Conservation (phyloP, 1,284 basidiomycete genomes). For the Ustilago curta region DNA sequence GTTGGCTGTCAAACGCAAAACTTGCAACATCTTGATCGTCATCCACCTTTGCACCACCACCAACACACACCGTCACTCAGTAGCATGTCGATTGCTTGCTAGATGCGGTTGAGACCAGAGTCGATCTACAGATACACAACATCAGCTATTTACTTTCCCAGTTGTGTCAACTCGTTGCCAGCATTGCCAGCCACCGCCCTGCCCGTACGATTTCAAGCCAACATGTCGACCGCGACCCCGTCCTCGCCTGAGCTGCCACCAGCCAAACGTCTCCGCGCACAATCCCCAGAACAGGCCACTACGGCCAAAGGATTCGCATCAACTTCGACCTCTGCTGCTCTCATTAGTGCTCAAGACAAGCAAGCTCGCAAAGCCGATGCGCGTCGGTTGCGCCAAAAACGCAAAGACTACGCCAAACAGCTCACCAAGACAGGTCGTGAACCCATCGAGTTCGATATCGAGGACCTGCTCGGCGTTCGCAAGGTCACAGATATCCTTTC, state of each 20-base stretch:
- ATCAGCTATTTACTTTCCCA: not conserved
- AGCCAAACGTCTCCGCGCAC: slow-evolving; percentile 39
- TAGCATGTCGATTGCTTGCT: slow-evolving; percentile 9
- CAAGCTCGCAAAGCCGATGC: slow-evolving; percentile 47
- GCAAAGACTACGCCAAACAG: slow-evolving; percentile 58
- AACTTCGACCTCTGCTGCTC: slow-evolving; percentile 17
- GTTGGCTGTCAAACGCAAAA: slow-evolving; percentile 16
- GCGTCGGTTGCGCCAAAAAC: slow-evolving; percentile 54
- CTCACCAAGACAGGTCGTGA: slow-evolving; percentile 64
- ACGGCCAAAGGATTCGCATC: not conserved
- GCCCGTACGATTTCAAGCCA: not conserved
- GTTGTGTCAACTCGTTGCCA: not conserved
- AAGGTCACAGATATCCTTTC: slow-evolving; percentile 55
- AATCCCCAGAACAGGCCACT: slow-evolving; percentile 20
- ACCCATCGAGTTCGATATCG: slow-evolving; percentile 65
- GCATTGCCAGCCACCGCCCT: not conserved
- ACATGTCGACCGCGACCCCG: slow-evolving; percentile 21
- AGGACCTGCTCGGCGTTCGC: slow-evolving; percentile 55
- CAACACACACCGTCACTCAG: not conserved
- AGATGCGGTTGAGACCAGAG: slow-evolving; percentile 27
- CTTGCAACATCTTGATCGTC: not conserved
- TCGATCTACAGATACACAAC: not conserved
- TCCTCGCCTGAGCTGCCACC: slow-evolving; percentile 37
- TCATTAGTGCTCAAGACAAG: slow-evolving; percentile 26
- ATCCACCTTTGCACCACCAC: not conserved